Percentiles rank a stretch among this genome's conserved stretches.
These are phyloP conservation scores for Cercospora sp. DNA, from an alignment of 2,329 filamentous ascomycete species.

Conservation along the genomic window DNA sequence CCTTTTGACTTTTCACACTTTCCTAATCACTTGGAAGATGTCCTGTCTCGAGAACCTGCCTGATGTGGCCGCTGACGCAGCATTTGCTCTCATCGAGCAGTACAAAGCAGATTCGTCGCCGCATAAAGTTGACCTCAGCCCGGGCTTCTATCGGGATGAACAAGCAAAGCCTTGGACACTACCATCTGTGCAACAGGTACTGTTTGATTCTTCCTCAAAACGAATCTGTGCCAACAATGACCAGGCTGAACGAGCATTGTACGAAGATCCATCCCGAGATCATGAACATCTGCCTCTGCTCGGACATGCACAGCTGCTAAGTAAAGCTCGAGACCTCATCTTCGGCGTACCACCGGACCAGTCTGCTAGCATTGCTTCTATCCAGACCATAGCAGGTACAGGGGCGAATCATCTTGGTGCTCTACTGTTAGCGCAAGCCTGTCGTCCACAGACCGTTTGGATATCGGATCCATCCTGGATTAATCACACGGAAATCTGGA, in stretches of 20 bases:
- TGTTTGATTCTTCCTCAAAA: background rate
- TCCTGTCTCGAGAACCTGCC: background rate
- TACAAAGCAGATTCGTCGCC: background rate
- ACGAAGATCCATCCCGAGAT: background rate
- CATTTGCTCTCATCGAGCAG: background rate
- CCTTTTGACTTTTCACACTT: background rate
- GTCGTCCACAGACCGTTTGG: background rate
- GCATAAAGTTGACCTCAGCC: background rate
- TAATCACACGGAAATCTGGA: background rate
- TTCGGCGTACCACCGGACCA: background rate
- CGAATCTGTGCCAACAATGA: background rate
- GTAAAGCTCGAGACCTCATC: background rate
- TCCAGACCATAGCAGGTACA: background rate
- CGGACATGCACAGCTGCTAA: background rate
- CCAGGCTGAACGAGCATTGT: background rate
- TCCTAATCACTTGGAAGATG: background rate
- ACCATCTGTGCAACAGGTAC: background rate
- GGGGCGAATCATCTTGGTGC: background rate
- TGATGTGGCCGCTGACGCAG: background rate
- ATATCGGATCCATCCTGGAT: background rate
- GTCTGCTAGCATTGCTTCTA: background rate
- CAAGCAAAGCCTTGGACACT: background rate
- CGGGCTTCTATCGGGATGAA: background rate
- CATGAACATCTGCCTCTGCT: background rate
- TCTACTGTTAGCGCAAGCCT: background rate